Percentiles rank a stretch among this genome's conserved stretches.
phyloP scores from a whole-genome alignment of 2,329 filamentous ascomycete species.

The Paraphoma sp. region DNA sequence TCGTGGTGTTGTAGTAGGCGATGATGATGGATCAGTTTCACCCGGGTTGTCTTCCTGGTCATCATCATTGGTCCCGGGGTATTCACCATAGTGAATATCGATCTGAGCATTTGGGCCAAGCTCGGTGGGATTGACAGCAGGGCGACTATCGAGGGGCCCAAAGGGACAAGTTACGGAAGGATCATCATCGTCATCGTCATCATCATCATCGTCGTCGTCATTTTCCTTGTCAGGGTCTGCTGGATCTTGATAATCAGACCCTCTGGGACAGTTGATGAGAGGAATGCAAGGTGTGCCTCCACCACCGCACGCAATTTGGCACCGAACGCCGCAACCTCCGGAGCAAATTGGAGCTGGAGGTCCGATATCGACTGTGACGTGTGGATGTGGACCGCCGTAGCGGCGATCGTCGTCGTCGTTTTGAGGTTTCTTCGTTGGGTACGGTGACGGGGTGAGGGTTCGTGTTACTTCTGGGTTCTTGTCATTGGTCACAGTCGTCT shows the following conservation, averaged over 20 bases:
- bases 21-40: background rate
- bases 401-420: slow-evolving; percentile 4
- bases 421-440: slow-evolving; percentile 1
- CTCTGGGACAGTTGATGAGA: slow-evolving; percentile 5
- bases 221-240: slow-evolving; percentile 9
- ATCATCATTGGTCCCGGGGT: background rate
- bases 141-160: background rate
- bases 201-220: slow-evolving; percentile 10
- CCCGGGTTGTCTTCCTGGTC: background rate
- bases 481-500: slow-evolving; percentile 2
- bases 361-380: slow-evolving; percentile 2
- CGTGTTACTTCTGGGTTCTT: slow-evolving; percentile 6
- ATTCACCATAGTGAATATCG: slow-evolving; percentile 1
- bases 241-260: slow-evolving; percentile 7
- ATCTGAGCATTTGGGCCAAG: background rate
- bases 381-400: slow-evolving; percentile 3
- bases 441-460: slow-evolving; percentile 4
- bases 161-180: background rate
- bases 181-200: background rate
- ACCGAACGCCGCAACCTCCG: slow-evolving; percentile 4
- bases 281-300: slow-evolving; percentile 4
- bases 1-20: background rate
- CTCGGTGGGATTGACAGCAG: background rate
- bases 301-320: background rate
- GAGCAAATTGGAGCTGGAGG: slow-evolving; percentile 7